Base-by-base conservation (phyloP, 2,329 filamentous ascomycete genomes). In the Davidsoniella neocaledoniae region DNA sequence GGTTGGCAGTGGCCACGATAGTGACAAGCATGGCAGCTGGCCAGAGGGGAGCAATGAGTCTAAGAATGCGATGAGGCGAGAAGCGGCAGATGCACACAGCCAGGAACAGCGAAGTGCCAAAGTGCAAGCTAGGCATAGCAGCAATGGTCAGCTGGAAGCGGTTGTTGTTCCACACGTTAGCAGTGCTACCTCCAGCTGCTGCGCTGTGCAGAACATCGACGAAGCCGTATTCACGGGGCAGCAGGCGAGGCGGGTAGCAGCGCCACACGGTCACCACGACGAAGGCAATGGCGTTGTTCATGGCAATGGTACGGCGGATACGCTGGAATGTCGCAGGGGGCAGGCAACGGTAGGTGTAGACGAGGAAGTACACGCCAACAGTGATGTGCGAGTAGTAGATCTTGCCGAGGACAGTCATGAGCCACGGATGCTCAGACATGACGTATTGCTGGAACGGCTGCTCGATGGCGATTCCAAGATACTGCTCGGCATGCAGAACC, bases 91-190 rank as follows among this genome's bases (percentile, higher is more conserved):
- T 50, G 21, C 57, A 63, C 5, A 63, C 57, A 2, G 61, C 62
- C 10, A 67, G 57, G 50, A 65, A 65, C 2, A 64, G 56, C 0
- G 64, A 57, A 0, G 63, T 67, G 26, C 68, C 69, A 53, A 70
- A 71, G 54, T 71, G 69, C 12, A 72, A 56, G 16, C 65, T 68
- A 1, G 68, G 68, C 68, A 71, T 72, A 23, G 68, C 69, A 0
- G 68, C 68, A 52, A 70, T 69, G 6, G 66, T 70, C 9, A 71
- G 57, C 55, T 68, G 66, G 50, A 68, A 69, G 17, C 61, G 60
- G 54, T 71, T 71, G 48, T 68, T 61, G 16, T 63, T 68, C 68
- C 67, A 70, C 1, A 57, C 58, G 38, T 57, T 63, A 7, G 54
- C 56, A 1, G 55, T 48, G 50, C 58, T 38, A 53, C 59, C 10